phyloP scores from a whole-genome alignment of 352 stramenopile genomes.

The Phytophthora macrochlamydospora region DNA sequence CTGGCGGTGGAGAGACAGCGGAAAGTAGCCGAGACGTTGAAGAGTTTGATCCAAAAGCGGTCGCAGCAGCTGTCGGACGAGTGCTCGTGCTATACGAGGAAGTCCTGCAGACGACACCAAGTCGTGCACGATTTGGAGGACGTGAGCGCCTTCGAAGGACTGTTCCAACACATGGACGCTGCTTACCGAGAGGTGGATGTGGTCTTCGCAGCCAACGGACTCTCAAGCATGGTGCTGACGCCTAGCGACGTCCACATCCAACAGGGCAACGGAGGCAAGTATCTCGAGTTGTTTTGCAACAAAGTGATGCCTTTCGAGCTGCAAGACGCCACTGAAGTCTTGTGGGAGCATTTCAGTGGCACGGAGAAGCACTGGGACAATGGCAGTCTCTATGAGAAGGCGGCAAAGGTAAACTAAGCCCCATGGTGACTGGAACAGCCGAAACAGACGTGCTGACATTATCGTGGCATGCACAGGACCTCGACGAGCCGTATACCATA shows the following conservation, averaged over 20 bases:
- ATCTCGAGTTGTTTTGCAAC: slow-evolving; percentile 41
- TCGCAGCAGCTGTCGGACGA: slow-evolving; percentile 23
- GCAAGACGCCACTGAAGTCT: slow-evolving; percentile 25
- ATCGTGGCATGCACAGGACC: slow-evolving; percentile 12
- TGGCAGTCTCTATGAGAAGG: slow-evolving; percentile 38
- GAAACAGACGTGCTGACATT: too few species aligned
- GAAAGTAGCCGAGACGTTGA: slow-evolving; percentile 21
- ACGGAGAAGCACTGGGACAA: slow-evolving; percentile 35
- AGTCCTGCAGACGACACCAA: slow-evolving; percentile 2
- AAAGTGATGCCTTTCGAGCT: slow-evolving; percentile 52
- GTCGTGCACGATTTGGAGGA: slow-evolving; percentile 18
- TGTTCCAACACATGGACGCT: slow-evolving; percentile 29
- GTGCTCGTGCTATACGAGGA: slow-evolving; percentile 20
- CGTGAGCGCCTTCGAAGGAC: slow-evolving; percentile 24
- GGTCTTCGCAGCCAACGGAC: slow-evolving; percentile 29
- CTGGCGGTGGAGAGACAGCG: slow-evolving; percentile 39
- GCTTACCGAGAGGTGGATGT: slow-evolving; percentile 30
- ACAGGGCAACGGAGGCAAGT: slow-evolving; percentile 28
- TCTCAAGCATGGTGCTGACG: slow-evolving; percentile 29
- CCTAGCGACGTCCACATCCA: slow-evolving; percentile 32
- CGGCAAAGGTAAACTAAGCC: slow-evolving; percentile 17
- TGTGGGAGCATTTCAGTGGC: slow-evolving; percentile 42
- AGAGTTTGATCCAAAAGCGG: slow-evolving; percentile 20
- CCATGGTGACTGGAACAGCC: background rate
- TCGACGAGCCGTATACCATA: slow-evolving; percentile 33